A percentile compares a stretch with the other conserved stretches of the same genome.
phyloP scores from a whole-genome alignment of 176 grass and related monocot genomes.

The Aegilops umbellulata region DNA sequence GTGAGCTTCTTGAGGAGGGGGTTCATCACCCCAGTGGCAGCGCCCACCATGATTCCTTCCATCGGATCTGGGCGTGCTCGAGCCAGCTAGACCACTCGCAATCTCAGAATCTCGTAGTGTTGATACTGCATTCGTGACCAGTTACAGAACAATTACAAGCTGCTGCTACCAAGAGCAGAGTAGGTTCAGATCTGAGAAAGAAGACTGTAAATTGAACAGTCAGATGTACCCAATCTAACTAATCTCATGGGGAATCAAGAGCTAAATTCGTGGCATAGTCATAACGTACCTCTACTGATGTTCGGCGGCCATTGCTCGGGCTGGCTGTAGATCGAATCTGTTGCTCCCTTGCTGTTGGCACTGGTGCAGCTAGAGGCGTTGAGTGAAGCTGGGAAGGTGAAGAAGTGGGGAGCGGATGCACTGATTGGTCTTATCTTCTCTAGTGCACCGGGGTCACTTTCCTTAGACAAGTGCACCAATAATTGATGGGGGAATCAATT shows the following conservation, averaged over 20 bases:
- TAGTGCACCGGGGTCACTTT: too few species aligned
- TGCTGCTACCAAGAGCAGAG: not conserved
- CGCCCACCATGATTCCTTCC: conserved; percentile 10
- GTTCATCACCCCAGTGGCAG: conserved; percentile 5
- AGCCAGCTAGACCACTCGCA: too few species aligned
- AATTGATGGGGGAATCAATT: too few species aligned
- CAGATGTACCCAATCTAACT: not conserved
- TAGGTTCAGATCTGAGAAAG: not conserved
- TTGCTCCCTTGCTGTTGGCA: not conserved
- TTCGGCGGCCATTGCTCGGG: not conserved
- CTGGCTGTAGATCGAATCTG: not conserved
- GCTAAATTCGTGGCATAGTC: not conserved
- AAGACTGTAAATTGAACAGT: not conserved
- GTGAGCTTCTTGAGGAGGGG: not conserved
- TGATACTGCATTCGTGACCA: too few species aligned
- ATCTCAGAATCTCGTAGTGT: too few species aligned
- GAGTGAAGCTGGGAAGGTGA: too few species aligned
- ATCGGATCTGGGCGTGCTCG: not conserved
- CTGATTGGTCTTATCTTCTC: too few species aligned
- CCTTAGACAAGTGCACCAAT: too few species aligned
- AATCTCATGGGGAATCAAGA: not conserved
- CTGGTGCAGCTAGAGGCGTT: not conserved
- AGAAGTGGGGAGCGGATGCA: too few species aligned
- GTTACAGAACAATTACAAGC: not conserved
- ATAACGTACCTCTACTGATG: not conserved